Percentiles rank a stretch among this genome's conserved stretches.
Evolutionary conservation across 2,329 filamentous ascomycete species (phyloP).

Genomic region (Chrysosporium queenslandicum): DNA sequence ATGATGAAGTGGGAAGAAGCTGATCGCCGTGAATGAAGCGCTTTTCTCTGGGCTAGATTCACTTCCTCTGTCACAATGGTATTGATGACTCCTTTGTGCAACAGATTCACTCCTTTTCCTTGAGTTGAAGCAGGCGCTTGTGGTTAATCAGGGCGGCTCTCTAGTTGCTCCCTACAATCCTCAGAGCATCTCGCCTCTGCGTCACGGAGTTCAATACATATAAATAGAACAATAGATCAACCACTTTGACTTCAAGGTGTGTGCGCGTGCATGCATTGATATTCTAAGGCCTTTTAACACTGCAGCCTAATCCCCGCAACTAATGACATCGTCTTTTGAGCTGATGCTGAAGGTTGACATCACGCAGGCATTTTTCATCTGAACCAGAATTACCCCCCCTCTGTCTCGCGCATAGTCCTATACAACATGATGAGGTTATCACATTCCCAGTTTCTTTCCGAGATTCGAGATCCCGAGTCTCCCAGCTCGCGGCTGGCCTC

Average conservation of each 20-base stretch:
- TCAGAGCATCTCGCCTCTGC: too few species aligned
- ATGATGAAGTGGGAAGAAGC: neutral
- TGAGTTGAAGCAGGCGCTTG: neutral
- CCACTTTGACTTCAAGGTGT: neutral
- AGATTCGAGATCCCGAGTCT: conserved; percentile 46
- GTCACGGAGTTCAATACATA: neutral
- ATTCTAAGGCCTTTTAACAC: too few species aligned
- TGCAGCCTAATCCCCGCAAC: too few species aligned
- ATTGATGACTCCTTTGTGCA: neutral
- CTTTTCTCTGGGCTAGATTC: neutral
- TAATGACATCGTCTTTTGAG: too few species aligned
- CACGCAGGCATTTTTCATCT: neutral
- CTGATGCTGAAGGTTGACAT: neutral
- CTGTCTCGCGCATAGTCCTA: neutral
- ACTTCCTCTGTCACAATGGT: neutral
- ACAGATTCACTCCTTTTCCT: neutral
- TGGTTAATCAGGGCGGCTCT: neutral
- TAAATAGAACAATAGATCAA: neutral
- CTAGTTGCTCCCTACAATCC: too few species aligned
- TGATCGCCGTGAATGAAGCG: neutral
- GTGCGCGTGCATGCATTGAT: neutral
- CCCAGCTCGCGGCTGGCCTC: conserved; percentile 40
- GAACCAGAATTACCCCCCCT: neutral
- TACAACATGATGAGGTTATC: conserved; percentile 46
- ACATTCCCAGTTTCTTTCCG: conserved; percentile 46